Conservation (phyloP, 2,329 filamentous ascomycete genomes). For the Exophiala aquamarina region DNA sequence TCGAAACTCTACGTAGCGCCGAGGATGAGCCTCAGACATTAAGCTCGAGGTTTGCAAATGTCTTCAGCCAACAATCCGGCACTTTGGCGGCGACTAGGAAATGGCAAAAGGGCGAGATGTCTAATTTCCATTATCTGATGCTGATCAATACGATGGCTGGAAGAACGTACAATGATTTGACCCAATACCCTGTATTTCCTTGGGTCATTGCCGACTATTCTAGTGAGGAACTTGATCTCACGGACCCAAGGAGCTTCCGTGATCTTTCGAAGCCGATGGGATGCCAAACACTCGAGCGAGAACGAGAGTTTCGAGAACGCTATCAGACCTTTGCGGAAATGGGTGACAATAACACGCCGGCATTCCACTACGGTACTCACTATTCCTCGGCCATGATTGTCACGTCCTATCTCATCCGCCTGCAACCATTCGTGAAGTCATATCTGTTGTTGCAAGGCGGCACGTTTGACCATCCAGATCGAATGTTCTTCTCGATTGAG, state of each 20-base stretch:
- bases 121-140: conserved; percentile 99
- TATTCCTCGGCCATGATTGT: conserved; percentile 99
- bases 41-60: conserved; percentile 85
- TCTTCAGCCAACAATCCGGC: conserved; percentile 79
- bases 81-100: conserved; percentile 82
- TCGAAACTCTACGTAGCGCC: conserved; percentile 75
- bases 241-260: conserved; percentile 79
- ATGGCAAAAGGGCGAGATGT: conserved; percentile 93
- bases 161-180: conserved; percentile 94
- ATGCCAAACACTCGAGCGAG: conserved; percentile 74
- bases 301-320: conserved; percentile 76
- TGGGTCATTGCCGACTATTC: conserved; percentile 97
- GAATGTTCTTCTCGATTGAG: conserved; percentile 89
- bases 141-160: conserved; percentile 97
- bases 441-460: conserved; percentile 94
- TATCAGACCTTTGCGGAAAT: conserved; percentile 90
- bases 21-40: conserved; percentile 66
- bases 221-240: conserved; percentile 85
- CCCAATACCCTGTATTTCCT: conserved; percentile 96
- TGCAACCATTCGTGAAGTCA: conserved; percentile 95
- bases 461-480: conserved; percentile 91
- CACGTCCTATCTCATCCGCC: conserved; percentile 88
- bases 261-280: conserved; percentile 97
- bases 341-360: conserved; percentile 69
- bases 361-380: conserved; percentile 97